phyloP scores from a whole-genome alignment of 1,284 basidiomycete genomes.

The Leccinum pseudoinsigne region DNA sequence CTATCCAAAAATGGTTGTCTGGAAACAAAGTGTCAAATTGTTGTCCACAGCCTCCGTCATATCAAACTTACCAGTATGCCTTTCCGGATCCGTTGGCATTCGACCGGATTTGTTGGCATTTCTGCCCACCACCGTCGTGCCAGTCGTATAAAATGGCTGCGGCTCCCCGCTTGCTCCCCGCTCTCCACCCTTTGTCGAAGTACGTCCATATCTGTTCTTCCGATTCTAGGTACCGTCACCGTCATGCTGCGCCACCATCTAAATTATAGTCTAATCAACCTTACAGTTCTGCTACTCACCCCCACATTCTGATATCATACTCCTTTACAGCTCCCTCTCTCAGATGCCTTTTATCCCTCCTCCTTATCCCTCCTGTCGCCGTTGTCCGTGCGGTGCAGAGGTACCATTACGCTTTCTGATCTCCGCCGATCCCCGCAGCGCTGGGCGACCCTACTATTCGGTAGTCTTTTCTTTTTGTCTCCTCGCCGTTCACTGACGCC shows the following conservation, averaged over 20 bases:
- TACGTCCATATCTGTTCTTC: not conserved
- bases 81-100: not conserved
- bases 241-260: not conserved
- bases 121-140: not conserved
- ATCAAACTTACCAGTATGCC: not conserved
- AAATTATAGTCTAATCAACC: not conserved
- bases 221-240: not conserved
- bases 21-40: not conserved
- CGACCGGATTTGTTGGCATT: not conserved
- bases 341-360: not conserved
- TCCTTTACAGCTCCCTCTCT: not conserved
- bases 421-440: not conserved
- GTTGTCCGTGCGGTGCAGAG: not conserved
- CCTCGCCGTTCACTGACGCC: not conserved
- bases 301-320: not conserved
- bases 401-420: not conserved
- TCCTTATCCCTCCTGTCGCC: not conserved
- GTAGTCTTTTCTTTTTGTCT: not conserved
- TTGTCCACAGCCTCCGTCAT: too few relatives aligned
- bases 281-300: not conserved
- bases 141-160: not conserved
- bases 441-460: not conserved
- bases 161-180: not conserved
- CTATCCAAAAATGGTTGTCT: slow-evolving; percentile 14
- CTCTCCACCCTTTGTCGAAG: not conserved